Percentiles rank a stretch among this genome's conserved stretches.
phyloP scores from a whole-genome alignment of 169 alveolate species.

The Plasmodium inui region DNA sequence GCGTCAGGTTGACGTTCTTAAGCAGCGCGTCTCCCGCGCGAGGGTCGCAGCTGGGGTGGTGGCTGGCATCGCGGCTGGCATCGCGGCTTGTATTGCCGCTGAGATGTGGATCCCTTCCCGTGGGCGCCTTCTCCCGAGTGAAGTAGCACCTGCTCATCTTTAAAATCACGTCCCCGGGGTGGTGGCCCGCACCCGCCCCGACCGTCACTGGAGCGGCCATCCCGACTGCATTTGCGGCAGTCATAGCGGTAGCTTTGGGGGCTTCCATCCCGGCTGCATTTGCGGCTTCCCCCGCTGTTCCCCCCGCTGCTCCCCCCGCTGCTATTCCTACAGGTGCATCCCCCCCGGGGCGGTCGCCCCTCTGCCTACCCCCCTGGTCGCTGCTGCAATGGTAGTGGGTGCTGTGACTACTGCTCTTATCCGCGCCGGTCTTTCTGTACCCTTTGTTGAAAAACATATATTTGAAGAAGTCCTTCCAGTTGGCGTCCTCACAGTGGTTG shows the following conservation, averaged over 20 bases:
- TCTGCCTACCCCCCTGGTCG: neutral
- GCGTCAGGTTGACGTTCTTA: slow-evolving; percentile 27
- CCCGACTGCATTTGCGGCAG: too few species aligned
- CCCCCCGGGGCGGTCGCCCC: too few species aligned
- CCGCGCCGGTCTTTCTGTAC: neutral
- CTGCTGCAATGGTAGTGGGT: neutral
- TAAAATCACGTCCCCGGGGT: neutral
- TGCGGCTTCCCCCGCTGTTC: too few species aligned
- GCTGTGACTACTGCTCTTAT: neutral
- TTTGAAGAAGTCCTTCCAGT: neutral
- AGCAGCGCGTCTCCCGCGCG: neutral
- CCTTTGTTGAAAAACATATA: neutral
- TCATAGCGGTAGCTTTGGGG: too few species aligned
- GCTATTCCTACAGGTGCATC: neutral
- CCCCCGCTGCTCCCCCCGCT: too few species aligned
- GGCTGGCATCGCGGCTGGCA: neutral
- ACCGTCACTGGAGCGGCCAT: too few species aligned
- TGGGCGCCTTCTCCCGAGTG: neutral
- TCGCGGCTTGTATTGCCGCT: too few species aligned
- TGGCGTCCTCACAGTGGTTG: neutral
- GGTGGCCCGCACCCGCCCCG: too few species aligned
- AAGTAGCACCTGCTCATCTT: neutral
- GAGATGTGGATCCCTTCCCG: neutral
- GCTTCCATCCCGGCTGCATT: too few species aligned
- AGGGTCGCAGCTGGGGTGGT: neutral